Evolutionary conservation across 768 basidiomycete species (phyloP), one percentile per base, ranked within the genome.

Genomic region (Lactifluus rugatus): DNA sequence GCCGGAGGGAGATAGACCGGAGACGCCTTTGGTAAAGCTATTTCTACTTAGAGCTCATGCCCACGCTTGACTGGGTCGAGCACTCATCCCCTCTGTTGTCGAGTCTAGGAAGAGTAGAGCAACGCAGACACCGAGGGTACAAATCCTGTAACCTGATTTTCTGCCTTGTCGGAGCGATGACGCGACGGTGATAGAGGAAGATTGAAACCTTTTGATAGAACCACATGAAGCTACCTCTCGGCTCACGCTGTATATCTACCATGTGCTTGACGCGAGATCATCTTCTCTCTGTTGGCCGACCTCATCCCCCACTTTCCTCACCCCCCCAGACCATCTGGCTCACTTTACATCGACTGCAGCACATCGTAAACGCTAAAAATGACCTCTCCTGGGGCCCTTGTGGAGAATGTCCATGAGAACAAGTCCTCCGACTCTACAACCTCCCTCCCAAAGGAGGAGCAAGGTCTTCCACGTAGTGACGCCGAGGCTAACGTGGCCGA

Each of bases 401-500:
- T 45, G 11, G 54, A 47, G 1, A 28, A 19, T 8, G 23, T 50
- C 52, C 28, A 48, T 19, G 61, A 59, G 31, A 66, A 67, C 54
- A 67, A 65, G 63, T 19, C 61, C 11, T 69, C 70, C 10, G 63
- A 45, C 42, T 65, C 65, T 49, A 54, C 57, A 45, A 61, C 52
- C n/a, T 66, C 66, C 19, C 48, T 64, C 57, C 34, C 58, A 16
- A 69, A 67, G 64, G 69, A 70, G 62, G 57, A n/a, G n/a, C n/a
- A 66, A 42, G 45, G 19, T 48, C 17, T 28, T 50, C 9, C 47
- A 39, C n/a, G 25, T 21, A 42, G 0, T 1, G 67, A 60, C 17
- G 47, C 45, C 36, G 60, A 58, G 26, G 46, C 48, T 39, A 55
- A 57, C 56, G 64, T 34, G 5, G 32, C n/a, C 32, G 41, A 41